A percentile compares a stretch with the other conserved stretches of the same genome.
These are phyloP conservation scores for Candida mattraensis DNA, from an alignment of 805 yeast genomes.

Conservation along the genomic window DNA sequence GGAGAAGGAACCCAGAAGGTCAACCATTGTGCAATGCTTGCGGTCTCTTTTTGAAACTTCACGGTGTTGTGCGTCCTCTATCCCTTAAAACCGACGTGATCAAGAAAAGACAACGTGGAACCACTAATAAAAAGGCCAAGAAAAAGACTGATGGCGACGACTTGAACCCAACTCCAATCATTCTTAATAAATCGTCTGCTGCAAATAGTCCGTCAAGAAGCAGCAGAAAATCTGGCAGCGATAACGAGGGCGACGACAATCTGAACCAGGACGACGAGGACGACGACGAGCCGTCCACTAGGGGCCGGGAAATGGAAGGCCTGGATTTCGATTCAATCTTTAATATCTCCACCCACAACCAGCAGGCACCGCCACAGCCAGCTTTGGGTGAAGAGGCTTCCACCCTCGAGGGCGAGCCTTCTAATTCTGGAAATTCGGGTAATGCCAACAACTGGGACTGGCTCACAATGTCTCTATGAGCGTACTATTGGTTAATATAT, in stretches of 20 bases:
- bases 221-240: slow-evolving; percentile 5
- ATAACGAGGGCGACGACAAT: slow-evolving; percentile 7
- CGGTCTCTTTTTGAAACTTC: slow-evolving; percentile 87
- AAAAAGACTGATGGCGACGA: slow-evolving; percentile 47
- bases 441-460: slow-evolving; percentile 40
- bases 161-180: slow-evolving; percentile 45
- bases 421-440: slow-evolving; percentile 12
- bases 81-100: slow-evolving; percentile 80
- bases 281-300: slow-evolving; percentile 2
- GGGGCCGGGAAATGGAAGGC: slow-evolving; percentile 14
- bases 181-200: slow-evolving; percentile 17
- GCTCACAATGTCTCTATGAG: slow-evolving; percentile 46
- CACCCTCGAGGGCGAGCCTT: slow-evolving; percentile 5
- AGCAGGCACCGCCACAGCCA: slow-evolving; percentile 5
- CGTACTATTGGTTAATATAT: too few species aligned
- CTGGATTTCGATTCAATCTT: slow-evolving; percentile 27
- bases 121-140: slow-evolving; percentile 29
- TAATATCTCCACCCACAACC: slow-evolving; percentile 12
- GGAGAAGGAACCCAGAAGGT: slow-evolving; percentile 93
- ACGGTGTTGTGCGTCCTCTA: slow-evolving; percentile 93
- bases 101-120: slow-evolving; percentile 79
- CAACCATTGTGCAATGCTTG: slow-evolving; percentile 95
- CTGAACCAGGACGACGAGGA: slow-evolving; percentile 6
- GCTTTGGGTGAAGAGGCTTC: slow-evolving; percentile 1
- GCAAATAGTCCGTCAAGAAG: slow-evolving; percentile 8